phyloP scores from a whole-genome alignment of 257 asterid species.

The Fraxinus cuspidata region DNA sequence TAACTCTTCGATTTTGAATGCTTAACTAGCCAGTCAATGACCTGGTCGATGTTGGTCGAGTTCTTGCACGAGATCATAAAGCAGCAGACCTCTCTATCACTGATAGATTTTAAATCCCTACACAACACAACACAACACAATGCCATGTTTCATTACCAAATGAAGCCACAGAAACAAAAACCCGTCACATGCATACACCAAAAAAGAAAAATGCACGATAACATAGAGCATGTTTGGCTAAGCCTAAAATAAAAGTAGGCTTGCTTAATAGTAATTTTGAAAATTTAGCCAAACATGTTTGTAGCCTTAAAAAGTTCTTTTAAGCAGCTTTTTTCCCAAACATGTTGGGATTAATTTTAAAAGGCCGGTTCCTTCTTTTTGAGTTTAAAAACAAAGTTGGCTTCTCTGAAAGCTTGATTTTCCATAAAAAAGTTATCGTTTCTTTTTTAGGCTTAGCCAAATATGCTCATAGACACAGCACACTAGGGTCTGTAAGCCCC shows the following conservation, averaged over 20 bases:
- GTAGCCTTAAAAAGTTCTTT: not conserved
- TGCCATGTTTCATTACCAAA: not conserved
- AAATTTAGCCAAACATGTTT: not conserved
- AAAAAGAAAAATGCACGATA: not conserved
- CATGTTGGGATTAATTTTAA: no score
- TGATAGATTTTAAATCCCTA: constrained; percentile 82
- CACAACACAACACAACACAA: constrained; percentile 24
- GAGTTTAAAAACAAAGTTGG: no score
- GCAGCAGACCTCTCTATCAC: constrained; percentile 98
- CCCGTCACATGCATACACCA: not conserved
- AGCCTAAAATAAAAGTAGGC: not conserved
- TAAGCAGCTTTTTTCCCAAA: no score
- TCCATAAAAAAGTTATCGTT: no score
- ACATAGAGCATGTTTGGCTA: not conserved
- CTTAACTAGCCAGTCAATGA: constrained; percentile 94
- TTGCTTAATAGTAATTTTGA: not conserved
- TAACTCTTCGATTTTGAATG: constrained; percentile 91
- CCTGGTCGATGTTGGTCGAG: constrained; percentile 91
- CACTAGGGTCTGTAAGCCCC: not conserved
- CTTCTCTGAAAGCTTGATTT: no score
- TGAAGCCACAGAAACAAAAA: not conserved
- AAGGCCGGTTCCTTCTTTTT: no score
- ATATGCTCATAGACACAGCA: not conserved
- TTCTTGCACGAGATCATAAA: constrained; percentile 97
- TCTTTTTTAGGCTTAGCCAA: no score